These are phyloP conservation scores for Alloteropsis angusta DNA, from an alignment of 202 grass and related monocot genomes.

Conservation along the genomic window DNA sequence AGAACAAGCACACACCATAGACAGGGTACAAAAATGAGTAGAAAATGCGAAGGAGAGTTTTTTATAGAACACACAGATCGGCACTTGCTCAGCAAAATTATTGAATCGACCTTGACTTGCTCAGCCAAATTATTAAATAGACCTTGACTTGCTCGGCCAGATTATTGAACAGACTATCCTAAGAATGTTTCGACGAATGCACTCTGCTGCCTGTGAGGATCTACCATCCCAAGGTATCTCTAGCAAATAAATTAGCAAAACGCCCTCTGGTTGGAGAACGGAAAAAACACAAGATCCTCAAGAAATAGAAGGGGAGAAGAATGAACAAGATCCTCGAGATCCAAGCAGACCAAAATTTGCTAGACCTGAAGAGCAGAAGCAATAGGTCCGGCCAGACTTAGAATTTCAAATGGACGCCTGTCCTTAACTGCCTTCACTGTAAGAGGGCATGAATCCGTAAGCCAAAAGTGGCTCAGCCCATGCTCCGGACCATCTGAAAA, in stretches of 20 bases:
- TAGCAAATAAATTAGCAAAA: not conserved
- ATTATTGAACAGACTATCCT: slow-evolving; percentile 26
- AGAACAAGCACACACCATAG: not conserved
- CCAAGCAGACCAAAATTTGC: slow-evolving; percentile 13
- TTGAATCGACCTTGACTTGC: too few species aligned
- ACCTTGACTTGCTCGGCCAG: not conserved
- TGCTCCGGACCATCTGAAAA: slow-evolving; percentile 70
- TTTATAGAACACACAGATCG: not conserved
- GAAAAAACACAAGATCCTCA: slow-evolving; percentile 2
- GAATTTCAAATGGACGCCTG: slow-evolving; percentile 71
- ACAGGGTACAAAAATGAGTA: not conserved
- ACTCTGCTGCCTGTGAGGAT: not conserved
- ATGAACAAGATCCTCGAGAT: too few species aligned
- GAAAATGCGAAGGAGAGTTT: not conserved
- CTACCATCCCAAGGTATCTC: not conserved
- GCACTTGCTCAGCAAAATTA: too few species aligned
- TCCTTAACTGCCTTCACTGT: slow-evolving; percentile 74
- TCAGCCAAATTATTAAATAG: slow-evolving; percentile 21
- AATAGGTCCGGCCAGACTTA: slow-evolving; percentile 77
- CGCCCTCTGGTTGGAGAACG: not conserved
- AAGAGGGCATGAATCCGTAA: slow-evolving; percentile 89
- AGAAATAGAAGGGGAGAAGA: not conserved
- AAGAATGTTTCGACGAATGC: not conserved
- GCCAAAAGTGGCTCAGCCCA: slow-evolving; percentile 86
- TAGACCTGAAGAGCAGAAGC: slow-evolving; percentile 83